A percentile compares a stretch with the other conserved stretches of the same genome.
Conservation (phyloP, 2,329 filamentous ascomycete genomes). For the Colletotrichum caudatum region DNA sequence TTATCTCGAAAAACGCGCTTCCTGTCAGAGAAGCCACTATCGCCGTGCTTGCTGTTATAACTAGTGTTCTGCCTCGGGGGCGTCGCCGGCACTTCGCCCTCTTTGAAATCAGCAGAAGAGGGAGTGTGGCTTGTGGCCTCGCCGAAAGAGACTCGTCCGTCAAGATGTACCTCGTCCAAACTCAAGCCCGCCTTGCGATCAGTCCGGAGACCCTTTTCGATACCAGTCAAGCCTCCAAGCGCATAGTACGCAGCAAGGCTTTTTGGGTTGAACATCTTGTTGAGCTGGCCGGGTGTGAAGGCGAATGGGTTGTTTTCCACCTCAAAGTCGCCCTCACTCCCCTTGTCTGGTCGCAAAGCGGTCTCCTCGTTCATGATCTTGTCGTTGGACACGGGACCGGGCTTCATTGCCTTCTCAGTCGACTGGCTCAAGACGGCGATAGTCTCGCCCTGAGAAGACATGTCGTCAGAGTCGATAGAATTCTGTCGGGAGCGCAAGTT, state of each 20-base stretch:
- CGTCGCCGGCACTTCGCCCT: slow-evolving; percentile 8
- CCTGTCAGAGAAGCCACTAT: slow-evolving; percentile 68
- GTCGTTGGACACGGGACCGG: slow-evolving; percentile 58
- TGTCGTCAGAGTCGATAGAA: slow-evolving; percentile 76
- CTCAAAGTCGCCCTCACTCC: slow-evolving; percentile 80
- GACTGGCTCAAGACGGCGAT: slow-evolving; percentile 63
- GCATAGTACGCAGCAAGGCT: slow-evolving; percentile 84
- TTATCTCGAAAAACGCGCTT: slow-evolving; percentile 80
- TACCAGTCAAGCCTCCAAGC: slow-evolving; percentile 79
- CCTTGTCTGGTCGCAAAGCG: slow-evolving; percentile 80
- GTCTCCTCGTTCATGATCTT: slow-evolving; percentile 73
- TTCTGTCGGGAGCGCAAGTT: slow-evolving; percentile 72
- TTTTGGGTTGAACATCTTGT: slow-evolving; percentile 91
- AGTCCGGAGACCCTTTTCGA: slow-evolving; percentile 83
- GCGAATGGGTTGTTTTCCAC: slow-evolving; percentile 87
- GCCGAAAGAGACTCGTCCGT: slow-evolving; percentile 77
- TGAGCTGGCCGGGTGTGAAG: slow-evolving; percentile 84
- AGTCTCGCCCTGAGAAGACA: slow-evolving; percentile 72
- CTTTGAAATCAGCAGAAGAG: slow-evolving; percentile 38
- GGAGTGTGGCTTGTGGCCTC: slow-evolving; percentile 65
- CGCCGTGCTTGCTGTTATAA: slow-evolving; percentile 21
- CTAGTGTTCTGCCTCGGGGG: slow-evolving; percentile 10
- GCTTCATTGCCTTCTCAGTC: slow-evolving; percentile 57
- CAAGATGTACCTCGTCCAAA: slow-evolving; percentile 76
- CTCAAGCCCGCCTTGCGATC: slow-evolving; percentile 81